Evolutionary conservation across 495 filamentous ascomycete genomes (phyloP).

Genomic region (Penicillium ochrochloron): DNA sequence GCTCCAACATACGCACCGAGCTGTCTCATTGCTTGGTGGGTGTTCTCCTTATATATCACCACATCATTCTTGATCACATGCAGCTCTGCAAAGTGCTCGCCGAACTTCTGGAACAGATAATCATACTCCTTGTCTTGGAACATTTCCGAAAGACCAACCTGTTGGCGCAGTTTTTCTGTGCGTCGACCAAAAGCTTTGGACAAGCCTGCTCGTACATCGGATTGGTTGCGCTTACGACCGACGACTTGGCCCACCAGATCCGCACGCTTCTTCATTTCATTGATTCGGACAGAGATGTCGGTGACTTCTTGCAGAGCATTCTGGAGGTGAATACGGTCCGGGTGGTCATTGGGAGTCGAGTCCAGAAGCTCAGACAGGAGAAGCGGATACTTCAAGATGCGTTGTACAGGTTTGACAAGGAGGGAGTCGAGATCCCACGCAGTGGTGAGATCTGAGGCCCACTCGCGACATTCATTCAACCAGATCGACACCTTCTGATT

Average conservation of each 20-base stretch:
- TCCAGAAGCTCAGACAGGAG: conserved; percentile 78
- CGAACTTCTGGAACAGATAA: conserved; percentile 74
- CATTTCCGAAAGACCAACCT: conserved; percentile 66
- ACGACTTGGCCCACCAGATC: conserved; percentile 89
- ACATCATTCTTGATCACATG: conserved; percentile 91
- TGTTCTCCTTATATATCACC: conserved; percentile 78
- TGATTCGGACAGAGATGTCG: conserved; percentile 79
- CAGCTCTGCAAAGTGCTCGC: conserved; percentile 84
- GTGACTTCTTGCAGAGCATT: conserved; percentile 67
- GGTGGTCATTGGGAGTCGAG: conserved; percentile 78
- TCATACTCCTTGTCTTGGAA: conserved; percentile 82
- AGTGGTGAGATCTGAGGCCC: conserved; percentile 83
- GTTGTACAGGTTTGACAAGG: conserved; percentile 93
- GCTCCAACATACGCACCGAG: conserved; percentile 71
- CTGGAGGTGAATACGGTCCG: conserved; percentile 72
- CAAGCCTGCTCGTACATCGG: conserved; percentile 80
- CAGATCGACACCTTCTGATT: conserved; percentile 81
- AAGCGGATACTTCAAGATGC: conserved; percentile 89
- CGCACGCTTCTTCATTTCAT: conserved; percentile 88
- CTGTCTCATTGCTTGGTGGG: conserved; percentile 69
- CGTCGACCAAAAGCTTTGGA: conserved; percentile 86
- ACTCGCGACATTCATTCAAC: conserved; percentile 87
- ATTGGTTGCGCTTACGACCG: conserved; percentile 84
- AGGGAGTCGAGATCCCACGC: conserved; percentile 95
- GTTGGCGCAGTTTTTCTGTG: conserved; percentile 75